Evolutionary conservation across 106 monocot genomes (phyloP), one percentile per base, ranked within the genome.

Genomic region (Dendrobium catenatum): DNA sequence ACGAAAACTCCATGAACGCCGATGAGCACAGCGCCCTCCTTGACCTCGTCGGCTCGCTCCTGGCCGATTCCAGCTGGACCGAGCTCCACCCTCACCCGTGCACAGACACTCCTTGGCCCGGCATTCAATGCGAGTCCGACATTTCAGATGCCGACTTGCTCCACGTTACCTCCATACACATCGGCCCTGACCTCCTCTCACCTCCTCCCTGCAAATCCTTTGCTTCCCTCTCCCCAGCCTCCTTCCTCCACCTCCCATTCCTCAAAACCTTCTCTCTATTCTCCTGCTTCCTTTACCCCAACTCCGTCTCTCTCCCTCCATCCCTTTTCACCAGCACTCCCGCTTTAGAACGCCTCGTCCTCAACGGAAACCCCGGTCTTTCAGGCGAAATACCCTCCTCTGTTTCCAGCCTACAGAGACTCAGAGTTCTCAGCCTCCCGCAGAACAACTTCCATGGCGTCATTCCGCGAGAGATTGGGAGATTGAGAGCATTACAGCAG

Each of bases 81-180:
- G 78, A 89, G 29, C 75, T 84, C 83, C 92, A 92, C 68, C 92
- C 90, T 0, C 86, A 79, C 42, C 92, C 92, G 17, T 92, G 92
- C 82, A 88, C 92, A 6, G 89, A 89, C 76, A 90, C 92, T 11
- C 92, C 92, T 40, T 92, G 90, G 90, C 92, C 90, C 0, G 89
- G 92, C 8, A 77, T 92, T 80, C 89, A 86, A 79, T 92, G 92
- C 73, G 92, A 92, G 89, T 16, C 86, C 42, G 72, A 8, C 72
- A 15, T 9, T 9, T 4, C 4, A 9, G 40, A 40, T 4, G 3
- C 29, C 15, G 72, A 72, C 16, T 1, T 7, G 37, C 88, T 90
- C 61, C 92, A 90, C 58, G 92, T 90, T 59, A 88, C 90, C 84
- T 82, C 48, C 49, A 73, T 92, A 56, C 92, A 92, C 82, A 72